These are phyloP conservation scores for Alternaria ventricosa DNA, from an alignment of 2,329 filamentous ascomycete genomes.

Conservation along the genomic window DNA sequence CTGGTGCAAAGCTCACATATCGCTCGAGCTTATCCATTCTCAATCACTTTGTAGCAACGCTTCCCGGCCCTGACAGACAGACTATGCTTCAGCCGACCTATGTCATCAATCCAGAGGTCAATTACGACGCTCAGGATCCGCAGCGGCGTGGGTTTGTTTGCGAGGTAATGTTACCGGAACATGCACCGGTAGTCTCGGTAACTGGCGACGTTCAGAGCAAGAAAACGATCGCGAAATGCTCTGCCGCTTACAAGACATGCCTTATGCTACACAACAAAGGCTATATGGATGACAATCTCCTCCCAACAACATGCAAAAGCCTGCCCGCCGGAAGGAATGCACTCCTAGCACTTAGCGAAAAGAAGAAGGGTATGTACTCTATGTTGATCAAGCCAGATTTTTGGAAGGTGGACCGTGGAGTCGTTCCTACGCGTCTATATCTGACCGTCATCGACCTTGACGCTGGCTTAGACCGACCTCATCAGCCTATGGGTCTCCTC, in stretches of 20 bases:
- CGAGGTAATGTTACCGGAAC: conserved; percentile 78
- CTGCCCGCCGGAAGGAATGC: conserved; percentile 88
- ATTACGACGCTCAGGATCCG: conserved; percentile 8
- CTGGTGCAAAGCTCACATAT: conserved; percentile 81
- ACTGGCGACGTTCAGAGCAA: conserved; percentile 68
- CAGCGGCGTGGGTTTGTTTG: conserved; percentile 56
- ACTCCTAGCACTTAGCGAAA: conserved; percentile 77
- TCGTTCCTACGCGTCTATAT: conserved; percentile 62
- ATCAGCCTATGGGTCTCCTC: conserved; percentile 72
- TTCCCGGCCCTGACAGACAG: conserved; percentile 62
- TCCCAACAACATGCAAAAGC: conserved; percentile 73
- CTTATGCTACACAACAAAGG: conserved; percentile 69
- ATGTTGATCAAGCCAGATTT: conserved; percentile 81
- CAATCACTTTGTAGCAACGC: conserved; percentile 73
- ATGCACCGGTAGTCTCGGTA: conserved; percentile 72
- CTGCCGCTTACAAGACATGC: conserved; percentile 87
- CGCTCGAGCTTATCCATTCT: conserved; percentile 75
- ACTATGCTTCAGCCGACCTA: conserved; percentile 62
- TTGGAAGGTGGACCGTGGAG: conserved; percentile 64
- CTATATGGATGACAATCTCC: conserved; percentile 75
- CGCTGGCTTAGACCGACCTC: conserved; percentile 62
- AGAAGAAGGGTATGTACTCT: conserved; percentile 73
- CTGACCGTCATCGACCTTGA: conserved; percentile 69
- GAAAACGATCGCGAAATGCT: conserved; percentile 83
- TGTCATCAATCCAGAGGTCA: conserved; percentile 54